Conservation (phyloP, 73 alveolate genomes). For the Paramecium pentaurelia region DNA sequence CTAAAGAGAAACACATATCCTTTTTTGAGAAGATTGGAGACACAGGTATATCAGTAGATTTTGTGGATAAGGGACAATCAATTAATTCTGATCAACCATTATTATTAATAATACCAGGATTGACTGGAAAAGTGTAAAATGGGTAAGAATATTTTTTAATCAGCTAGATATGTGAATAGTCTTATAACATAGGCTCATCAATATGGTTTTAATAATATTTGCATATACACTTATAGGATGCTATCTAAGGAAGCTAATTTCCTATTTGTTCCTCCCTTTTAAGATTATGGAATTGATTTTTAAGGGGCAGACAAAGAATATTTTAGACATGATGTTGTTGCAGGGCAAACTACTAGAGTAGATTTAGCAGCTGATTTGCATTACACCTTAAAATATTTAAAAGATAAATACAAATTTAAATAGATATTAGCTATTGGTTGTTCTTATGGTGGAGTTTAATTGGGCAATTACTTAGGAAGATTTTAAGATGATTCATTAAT, state of each 20-base stretch:
- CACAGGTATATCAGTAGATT: conserved; percentile 5
- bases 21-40: background rate
- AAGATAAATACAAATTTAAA: background rate
- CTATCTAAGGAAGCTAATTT: background rate
- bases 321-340: background rate
- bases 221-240: background rate
- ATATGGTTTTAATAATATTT: background rate
- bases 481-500: background rate
- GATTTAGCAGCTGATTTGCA: conserved; percentile 45
- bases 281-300: conserved; percentile 5
- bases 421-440: conserved; percentile 6
- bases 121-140: conserved; percentile 7
- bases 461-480: conserved; percentile 6
- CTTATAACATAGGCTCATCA: background rate
- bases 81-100: background rate
- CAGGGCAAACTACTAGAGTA: background rate
- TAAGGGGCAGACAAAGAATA: background rate
- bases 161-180: background rate
- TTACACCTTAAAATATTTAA: background rate
- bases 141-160: background rate
- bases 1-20: background rate
- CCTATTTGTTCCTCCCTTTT: background rate
- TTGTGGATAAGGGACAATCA: background rate
- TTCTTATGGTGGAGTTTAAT: conserved; percentile 20
- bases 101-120: conserved; percentile 26